phyloP scores from a whole-genome alignment of 768 basidiomycete genomes.

The Fistulinella prunicolor region DNA sequence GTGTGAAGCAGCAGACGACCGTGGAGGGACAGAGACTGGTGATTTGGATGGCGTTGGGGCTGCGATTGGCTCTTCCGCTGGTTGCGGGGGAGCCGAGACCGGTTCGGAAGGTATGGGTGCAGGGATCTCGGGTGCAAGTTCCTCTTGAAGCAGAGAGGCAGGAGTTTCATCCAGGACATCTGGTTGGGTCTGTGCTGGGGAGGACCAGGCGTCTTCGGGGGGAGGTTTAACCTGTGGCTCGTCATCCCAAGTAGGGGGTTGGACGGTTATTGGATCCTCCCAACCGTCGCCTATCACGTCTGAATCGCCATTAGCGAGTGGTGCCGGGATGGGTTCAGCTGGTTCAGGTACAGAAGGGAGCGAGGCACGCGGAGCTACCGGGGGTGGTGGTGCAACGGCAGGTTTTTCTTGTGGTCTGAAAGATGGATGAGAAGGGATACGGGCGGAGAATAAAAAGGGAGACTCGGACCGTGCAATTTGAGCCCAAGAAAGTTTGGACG shows the following conservation, averaged over 20 bases:
- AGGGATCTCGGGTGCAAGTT: constrained; percentile 27
- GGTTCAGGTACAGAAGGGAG: constrained; percentile 23
- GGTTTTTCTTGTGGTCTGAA: constrained; percentile 66
- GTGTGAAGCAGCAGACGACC: constrained; percentile 52
- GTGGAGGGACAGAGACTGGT: constrained; percentile 47
- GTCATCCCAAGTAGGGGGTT: constrained; percentile 70
- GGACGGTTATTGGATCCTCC: constrained; percentile 73
- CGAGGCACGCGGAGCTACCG: constrained; percentile 15
- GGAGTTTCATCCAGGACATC: constrained; percentile 21
- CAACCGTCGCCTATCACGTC: constrained; percentile 44
- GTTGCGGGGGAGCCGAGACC: constrained; percentile 12
- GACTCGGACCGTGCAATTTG: constrained; percentile 62
- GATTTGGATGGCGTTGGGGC: constrained; percentile 36
- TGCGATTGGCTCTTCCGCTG: constrained; percentile 27
- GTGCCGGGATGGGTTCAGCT: constrained; percentile 24
- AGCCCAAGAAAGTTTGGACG: constrained; percentile 82
- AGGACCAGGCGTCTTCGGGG: constrained; percentile 31
- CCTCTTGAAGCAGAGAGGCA: constrained; percentile 27
- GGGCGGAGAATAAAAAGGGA: not conserved
- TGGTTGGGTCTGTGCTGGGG: constrained; percentile 30
- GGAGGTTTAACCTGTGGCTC: constrained; percentile 46
- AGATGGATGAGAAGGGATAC: constrained; percentile 1
- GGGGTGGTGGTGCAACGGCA: constrained; percentile 38
- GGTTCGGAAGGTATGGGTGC: constrained; percentile 20
- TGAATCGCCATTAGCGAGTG: constrained; percentile 31